These are phyloP conservation scores for Cetradonia linearis DNA, from an alignment of 495 filamentous ascomycete species.

Conservation along the genomic window DNA sequence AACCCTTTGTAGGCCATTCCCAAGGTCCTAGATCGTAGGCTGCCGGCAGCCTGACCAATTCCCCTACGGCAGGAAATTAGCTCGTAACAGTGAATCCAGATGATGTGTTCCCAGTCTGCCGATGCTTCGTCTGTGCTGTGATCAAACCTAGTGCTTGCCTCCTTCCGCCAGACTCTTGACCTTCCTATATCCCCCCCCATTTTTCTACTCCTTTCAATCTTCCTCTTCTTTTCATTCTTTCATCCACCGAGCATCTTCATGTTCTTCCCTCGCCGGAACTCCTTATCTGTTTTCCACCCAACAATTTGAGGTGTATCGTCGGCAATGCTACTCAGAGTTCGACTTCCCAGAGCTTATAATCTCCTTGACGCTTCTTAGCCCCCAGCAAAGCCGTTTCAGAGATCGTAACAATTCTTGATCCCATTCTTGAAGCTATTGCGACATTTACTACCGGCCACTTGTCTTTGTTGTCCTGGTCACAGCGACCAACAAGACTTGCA, in stretches of 20 bases:
- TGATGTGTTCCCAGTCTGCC: slow-evolving; percentile 23
- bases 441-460: slow-evolving; percentile 9
- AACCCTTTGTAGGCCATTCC: background rate
- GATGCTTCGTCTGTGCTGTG: slow-evolving; percentile 22
- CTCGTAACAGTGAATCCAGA: slow-evolving; percentile 16
- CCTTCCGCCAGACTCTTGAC: slow-evolving; percentile 22
- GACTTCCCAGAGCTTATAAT: slow-evolving; percentile 9
- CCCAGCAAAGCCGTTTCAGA: background rate
- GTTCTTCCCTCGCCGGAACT: slow-evolving; percentile 4
- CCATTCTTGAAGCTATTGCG: slow-evolving; percentile 19
- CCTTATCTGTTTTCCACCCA: slow-evolving; percentile 6
- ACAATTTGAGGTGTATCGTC: slow-evolving; percentile 14
- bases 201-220: slow-evolving; percentile 6
- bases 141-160: slow-evolving; percentile 24
- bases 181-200: slow-evolving; percentile 14
- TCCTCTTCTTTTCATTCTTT: slow-evolving; percentile 8
- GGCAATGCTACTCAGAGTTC: slow-evolving; percentile 13
- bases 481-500: background rate
- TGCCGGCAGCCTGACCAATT: slow-evolving; percentile 18
- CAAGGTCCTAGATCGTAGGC: slow-evolving; percentile 6
- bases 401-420: background rate
- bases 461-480: background rate
- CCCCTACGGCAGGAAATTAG: slow-evolving; percentile 12
- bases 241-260: slow-evolving; percentile 11
- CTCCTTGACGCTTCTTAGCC: background rate